Conservation (phyloP, 192 early-diverging fungal genomes). For the Podila verticillata region DNA sequence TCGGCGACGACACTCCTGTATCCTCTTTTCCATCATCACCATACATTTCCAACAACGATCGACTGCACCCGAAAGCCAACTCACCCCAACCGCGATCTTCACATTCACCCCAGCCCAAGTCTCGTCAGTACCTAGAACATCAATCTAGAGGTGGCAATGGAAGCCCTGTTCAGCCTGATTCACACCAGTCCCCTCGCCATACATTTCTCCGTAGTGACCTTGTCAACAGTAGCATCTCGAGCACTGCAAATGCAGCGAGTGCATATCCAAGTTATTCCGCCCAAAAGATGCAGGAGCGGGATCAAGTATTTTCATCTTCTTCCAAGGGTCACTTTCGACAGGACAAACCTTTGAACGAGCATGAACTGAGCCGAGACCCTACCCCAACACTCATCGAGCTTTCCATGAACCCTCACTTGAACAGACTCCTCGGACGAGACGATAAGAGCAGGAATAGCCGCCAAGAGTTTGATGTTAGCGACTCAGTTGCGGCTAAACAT, state of each 20-base stretch:
- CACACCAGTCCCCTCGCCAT: neutral
- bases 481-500: neutral
- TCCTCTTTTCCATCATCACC: neutral
- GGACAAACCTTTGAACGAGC: neutral
- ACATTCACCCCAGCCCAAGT: neutral
- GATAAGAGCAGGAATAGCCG: neutral
- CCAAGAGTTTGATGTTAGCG: neutral
- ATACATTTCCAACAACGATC: neutral
- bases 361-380: neutral
- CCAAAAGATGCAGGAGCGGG: neutral
- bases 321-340: neutral
- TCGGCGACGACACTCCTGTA: slow-evolving; percentile 8
- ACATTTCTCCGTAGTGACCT: neutral
- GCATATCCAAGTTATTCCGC: neutral
- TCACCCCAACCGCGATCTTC: slow-evolving; percentile 10
- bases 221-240: neutral
- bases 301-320: neutral
- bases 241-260: neutral
- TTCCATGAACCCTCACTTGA: neutral
- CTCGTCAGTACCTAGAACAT: slow-evolving; percentile 15
- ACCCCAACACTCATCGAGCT: neutral
- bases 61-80: slow-evolving; percentile 16
- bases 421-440: slow-evolving; percentile 5
- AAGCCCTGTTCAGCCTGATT: neutral
- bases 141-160: slow-evolving; percentile 9